phyloP scores from a whole-genome alignment of 2,329 filamentous ascomycete species.

The Fusarium succisae region DNA sequence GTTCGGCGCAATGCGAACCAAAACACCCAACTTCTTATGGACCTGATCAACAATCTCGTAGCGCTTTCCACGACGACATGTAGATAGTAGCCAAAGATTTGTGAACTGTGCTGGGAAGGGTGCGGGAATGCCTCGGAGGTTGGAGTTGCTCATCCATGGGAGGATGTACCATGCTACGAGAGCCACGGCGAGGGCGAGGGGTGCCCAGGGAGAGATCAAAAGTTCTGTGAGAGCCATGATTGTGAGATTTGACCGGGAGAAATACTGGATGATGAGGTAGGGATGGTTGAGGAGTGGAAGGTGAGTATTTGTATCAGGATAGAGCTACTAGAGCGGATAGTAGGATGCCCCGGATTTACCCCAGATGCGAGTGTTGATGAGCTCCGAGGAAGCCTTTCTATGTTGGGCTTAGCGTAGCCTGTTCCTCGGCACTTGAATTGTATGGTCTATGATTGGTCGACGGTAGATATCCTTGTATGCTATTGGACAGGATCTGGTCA shows the following conservation, averaged over 20 bases:
- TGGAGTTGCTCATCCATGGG: slow-evolving; percentile 60
- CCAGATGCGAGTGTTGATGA: neutral
- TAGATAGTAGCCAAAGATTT: slow-evolving; percentile 81
- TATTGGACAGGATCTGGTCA: neutral
- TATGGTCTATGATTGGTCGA: neutral
- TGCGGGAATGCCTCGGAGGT: slow-evolving; percentile 65
- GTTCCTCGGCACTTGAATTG: neutral
- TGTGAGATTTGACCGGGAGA: neutral
- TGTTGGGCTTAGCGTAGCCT: neutral
- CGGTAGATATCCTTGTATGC: rapidly evolving
- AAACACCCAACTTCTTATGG: slow-evolving; percentile 78
- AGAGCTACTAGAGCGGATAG: neutral
- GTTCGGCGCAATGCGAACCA: slow-evolving; percentile 85
- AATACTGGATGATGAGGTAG: neutral
- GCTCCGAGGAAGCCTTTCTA: slow-evolving; percentile 13
- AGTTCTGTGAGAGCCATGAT: slow-evolving; percentile 35
- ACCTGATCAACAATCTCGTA: slow-evolving; percentile 72
- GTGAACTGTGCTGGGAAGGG: slow-evolving; percentile 73
- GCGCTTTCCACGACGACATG: slow-evolving; percentile 71
- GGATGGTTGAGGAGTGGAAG: neutral
- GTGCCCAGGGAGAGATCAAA: slow-evolving; percentile 34
- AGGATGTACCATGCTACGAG: slow-evolving; percentile 30
- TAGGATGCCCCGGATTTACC: slow-evolving; percentile 8
- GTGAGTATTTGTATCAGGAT: slow-evolving; percentile 13
- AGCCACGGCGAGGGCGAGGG: slow-evolving; percentile 8